These are phyloP conservation scores for Fusarium illudens DNA, from an alignment of 2,329 filamentous ascomycete genomes.

Conservation along the genomic window DNA sequence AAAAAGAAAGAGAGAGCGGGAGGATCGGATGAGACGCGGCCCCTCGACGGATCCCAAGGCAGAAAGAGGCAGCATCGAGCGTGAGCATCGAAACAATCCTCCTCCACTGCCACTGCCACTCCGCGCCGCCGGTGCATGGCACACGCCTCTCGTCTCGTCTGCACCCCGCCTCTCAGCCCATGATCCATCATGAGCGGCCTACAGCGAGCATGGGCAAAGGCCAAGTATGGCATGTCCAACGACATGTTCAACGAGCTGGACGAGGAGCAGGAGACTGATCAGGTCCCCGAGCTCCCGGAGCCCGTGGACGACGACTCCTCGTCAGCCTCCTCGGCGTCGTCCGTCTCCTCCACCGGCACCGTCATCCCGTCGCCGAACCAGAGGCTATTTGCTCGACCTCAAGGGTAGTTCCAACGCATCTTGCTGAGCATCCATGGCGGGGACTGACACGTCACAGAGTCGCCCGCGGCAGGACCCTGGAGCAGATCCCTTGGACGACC, in stretches of 20 bases:
- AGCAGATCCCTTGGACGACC: slow-evolving; percentile 82
- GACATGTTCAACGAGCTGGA: slow-evolving; percentile 62
- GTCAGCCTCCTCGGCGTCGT: slow-evolving; percentile 78
- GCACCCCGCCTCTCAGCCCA: slow-evolving; percentile 21
- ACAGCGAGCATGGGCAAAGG: slow-evolving; percentile 80
- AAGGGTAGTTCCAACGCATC: slow-evolving; percentile 59
- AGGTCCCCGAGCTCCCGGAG: slow-evolving; percentile 57
- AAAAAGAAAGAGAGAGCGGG: slow-evolving; percentile 5
- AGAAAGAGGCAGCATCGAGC: slow-evolving; percentile 3
- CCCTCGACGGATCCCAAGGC: not conserved
- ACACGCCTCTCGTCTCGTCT: slow-evolving; percentile 28
- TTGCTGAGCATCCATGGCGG: slow-evolving; percentile 11
- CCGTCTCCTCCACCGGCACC: slow-evolving; percentile 93
- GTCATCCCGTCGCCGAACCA: slow-evolving; percentile 80
- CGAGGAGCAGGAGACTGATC: slow-evolving; percentile 59
- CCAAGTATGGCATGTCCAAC: slow-evolving; percentile 69
- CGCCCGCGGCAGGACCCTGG: slow-evolving; percentile 62
- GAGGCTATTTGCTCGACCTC: slow-evolving; percentile 75
- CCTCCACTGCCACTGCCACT: too few species aligned
- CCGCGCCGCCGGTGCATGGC: slow-evolving; percentile 18
- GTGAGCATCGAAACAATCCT: slow-evolving; percentile 11
- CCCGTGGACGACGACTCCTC: slow-evolving; percentile 71
- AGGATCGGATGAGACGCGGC: slow-evolving; percentile 10
- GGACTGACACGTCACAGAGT: slow-evolving; percentile 51
- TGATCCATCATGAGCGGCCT: slow-evolving; percentile 75